phyloP scores from a whole-genome alignment of 805 yeast species.

The Metschnikowia gruessii region DNA sequence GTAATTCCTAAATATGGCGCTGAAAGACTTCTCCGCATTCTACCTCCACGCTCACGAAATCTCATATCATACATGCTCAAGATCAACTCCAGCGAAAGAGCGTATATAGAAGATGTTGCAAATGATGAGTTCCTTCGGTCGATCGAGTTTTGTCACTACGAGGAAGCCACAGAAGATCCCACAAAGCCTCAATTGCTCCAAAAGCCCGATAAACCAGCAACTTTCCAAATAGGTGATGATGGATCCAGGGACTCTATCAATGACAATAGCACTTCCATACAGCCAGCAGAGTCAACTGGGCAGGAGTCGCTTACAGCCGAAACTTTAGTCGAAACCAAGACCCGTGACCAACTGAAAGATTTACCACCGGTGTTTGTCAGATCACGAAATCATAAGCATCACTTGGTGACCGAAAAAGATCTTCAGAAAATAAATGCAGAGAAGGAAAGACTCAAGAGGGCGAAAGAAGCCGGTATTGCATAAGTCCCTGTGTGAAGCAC shows the following conservation, averaged over 20 bases:
- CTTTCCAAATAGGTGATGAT: conserved; percentile 4
- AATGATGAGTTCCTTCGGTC: conserved; percentile 55
- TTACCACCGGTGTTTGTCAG: conserved; percentile 8
- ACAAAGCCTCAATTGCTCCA: conserved; percentile 10
- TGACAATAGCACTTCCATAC: neutral
- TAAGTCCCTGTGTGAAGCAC: neutral
- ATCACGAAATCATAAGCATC: conserved; percentile 55
- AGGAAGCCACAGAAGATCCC: no score
- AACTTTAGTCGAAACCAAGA: neutral
- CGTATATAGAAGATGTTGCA: conserved; percentile 53
- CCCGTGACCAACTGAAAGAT: neutral
- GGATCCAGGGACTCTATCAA: neutral
- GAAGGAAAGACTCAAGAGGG: conserved; percentile 22
- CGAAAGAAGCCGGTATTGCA: conserved; percentile 16
- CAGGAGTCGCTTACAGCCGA: neutral
- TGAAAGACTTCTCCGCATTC: conserved; percentile 61
- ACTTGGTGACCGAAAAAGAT: conserved; percentile 66
- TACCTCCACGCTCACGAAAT: conserved; percentile 65
- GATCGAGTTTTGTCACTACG: conserved; percentile 53
- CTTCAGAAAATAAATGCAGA: conserved; percentile 38
- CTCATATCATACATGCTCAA: conserved; percentile 65
- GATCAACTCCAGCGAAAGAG: conserved; percentile 56
- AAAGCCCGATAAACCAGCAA: conserved; percentile 10
- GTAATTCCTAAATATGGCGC: conserved; percentile 51
- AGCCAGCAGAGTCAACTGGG: neutral